Percentiles rank a stretch among this genome's conserved stretches.
Conservation (phyloP, 495 filamentous ascomycete genomes). For the Elaphomyces granulatus region DNA sequence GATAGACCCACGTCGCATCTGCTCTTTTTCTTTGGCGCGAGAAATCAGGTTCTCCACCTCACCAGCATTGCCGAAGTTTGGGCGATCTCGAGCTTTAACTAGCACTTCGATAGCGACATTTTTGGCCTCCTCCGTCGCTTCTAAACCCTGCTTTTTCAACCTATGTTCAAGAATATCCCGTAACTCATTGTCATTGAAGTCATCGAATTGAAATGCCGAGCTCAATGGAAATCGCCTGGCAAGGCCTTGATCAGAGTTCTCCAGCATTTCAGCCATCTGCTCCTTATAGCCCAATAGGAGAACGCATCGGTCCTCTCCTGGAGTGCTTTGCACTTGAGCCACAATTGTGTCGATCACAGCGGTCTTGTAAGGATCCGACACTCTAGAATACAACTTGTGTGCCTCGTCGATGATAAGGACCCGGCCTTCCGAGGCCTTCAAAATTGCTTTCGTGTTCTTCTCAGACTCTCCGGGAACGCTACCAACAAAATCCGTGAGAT, state of each 20-base stretch:
- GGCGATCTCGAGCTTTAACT: conserved; percentile 13
- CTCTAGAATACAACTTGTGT: conserved; percentile 31
- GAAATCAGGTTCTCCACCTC: background rate
- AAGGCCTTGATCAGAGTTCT: conserved; percentile 55
- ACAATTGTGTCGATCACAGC: conserved; percentile 59
- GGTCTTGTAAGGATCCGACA: conserved; percentile 37
- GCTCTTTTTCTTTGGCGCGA: conserved; percentile 40
- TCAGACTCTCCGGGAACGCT: conserved; percentile 44
- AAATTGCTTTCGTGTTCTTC: conserved; percentile 47
- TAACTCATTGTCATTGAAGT: conserved; percentile 43
- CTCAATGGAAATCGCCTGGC: conserved; percentile 49
- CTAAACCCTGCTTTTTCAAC: conserved; percentile 23
- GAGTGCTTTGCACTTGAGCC: conserved; percentile 52
- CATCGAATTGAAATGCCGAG: conserved; percentile 52
- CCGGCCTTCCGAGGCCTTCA: conserved; percentile 45
- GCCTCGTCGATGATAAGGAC: conserved; percentile 60
- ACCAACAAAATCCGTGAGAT: conserved; percentile 53
- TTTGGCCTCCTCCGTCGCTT: conserved; percentile 24
- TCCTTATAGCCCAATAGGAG: conserved; percentile 56
- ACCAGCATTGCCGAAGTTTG: conserved; percentile 4
- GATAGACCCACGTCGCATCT: conserved; percentile 24
- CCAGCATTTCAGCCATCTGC: conserved; percentile 56
- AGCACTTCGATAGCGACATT: conserved; percentile 19
- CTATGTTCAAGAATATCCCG: conserved; percentile 38
- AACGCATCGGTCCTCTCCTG: conserved; percentile 59